These are phyloP conservation scores for Byssochlamys sp. DNA, from an alignment of 2,329 filamentous ascomycete genomes.

Conservation along the genomic window DNA sequence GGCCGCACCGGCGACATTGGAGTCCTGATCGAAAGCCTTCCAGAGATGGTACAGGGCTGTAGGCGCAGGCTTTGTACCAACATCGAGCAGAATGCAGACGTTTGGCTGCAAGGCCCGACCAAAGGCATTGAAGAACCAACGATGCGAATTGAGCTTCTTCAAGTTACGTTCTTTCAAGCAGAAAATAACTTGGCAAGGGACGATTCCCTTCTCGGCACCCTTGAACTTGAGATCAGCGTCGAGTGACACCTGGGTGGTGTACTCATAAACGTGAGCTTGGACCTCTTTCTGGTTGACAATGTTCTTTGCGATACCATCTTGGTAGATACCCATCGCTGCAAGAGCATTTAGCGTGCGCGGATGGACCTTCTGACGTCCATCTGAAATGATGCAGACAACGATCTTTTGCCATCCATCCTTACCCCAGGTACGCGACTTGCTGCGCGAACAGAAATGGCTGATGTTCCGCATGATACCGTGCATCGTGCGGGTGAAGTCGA, in stretches of 20 bases:
- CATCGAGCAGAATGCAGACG: slow-evolving; percentile 90
- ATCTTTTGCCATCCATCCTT: slow-evolving; percentile 98
- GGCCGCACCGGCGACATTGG: slow-evolving; percentile 90
- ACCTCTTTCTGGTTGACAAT: slow-evolving; percentile 92
- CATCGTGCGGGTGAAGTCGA: slow-evolving; percentile 94
- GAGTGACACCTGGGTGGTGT: slow-evolving; percentile 93
- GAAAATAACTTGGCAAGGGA: slow-evolving; percentile 96
- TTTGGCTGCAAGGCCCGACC: slow-evolving; percentile 87
- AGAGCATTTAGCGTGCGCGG: slow-evolving; percentile 85
- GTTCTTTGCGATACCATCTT: slow-evolving; percentile 97
- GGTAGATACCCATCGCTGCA: slow-evolving; percentile 94
- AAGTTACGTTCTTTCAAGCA: slow-evolving; percentile 96
- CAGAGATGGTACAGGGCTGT: slow-evolving; percentile 95
- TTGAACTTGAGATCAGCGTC: slow-evolving; percentile 97
- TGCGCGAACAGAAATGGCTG: slow-evolving; percentile 85
- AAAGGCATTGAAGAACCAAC: slow-evolving; percentile 99
- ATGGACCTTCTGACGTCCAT: slow-evolving; percentile 87
- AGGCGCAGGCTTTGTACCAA: slow-evolving; percentile 80
- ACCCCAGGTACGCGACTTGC: slow-evolving; percentile 89
- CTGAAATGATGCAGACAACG: slow-evolving; percentile 90
- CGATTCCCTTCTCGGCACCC: slow-evolving; percentile 95
- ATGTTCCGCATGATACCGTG: slow-evolving; percentile 98
- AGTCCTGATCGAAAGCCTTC: slow-evolving; percentile 98
- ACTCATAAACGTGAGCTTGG: slow-evolving; percentile 95
- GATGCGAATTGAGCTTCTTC: slow-evolving; percentile 95